Conservation (phyloP, 148 eudicot genomes). For the Arctostaphylos glauca region DNA sequence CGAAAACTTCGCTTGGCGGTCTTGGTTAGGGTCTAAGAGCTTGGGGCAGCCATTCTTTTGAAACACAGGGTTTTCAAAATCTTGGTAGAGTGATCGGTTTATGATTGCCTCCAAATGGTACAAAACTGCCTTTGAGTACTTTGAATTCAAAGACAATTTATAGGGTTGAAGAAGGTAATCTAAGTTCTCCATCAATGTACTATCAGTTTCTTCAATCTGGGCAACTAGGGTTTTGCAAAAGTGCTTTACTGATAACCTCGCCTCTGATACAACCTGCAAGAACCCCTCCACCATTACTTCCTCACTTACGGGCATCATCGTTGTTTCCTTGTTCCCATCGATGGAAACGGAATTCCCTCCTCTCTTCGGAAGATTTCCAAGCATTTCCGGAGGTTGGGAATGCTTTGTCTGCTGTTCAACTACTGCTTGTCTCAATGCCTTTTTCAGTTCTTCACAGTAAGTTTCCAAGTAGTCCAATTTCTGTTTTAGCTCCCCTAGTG, state of each 20-base stretch:
- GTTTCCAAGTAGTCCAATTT: constrained; percentile 69
- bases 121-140: constrained; percentile 55
- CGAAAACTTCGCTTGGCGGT: constrained; percentile 60
- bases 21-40: constrained; percentile 60
- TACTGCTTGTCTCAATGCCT: constrained; percentile 58
- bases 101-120: constrained; percentile 83
- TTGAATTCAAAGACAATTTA: constrained; percentile 62
- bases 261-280: constrained; percentile 82
- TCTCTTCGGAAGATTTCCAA: constrained; percentile 25
- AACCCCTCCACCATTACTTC: constrained; percentile 92
- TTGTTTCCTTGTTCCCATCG: constrained; percentile 26
- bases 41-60: constrained; percentile 77
- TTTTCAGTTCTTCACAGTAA: constrained; percentile 78
- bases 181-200: constrained; percentile 46
- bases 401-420: constrained; percentile 20
- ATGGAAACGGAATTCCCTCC: constrained; percentile 29
- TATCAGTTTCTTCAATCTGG: constrained; percentile 72
- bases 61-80: constrained; percentile 83
- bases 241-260: constrained; percentile 77
- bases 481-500: constrained; percentile 60
- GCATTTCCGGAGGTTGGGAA: constrained; percentile 20
- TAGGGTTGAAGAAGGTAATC: constrained; percentile 62
- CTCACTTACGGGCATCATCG: constrained; percentile 72
- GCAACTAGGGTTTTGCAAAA: constrained; percentile 66
- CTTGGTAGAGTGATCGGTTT: constrained; percentile 73